A percentile compares a stretch with the other conserved stretches of the same genome.
These are phyloP conservation scores for Globomyces sp. DNA, from an alignment of 371 early-diverging fungal species.

Conservation along the genomic window DNA sequence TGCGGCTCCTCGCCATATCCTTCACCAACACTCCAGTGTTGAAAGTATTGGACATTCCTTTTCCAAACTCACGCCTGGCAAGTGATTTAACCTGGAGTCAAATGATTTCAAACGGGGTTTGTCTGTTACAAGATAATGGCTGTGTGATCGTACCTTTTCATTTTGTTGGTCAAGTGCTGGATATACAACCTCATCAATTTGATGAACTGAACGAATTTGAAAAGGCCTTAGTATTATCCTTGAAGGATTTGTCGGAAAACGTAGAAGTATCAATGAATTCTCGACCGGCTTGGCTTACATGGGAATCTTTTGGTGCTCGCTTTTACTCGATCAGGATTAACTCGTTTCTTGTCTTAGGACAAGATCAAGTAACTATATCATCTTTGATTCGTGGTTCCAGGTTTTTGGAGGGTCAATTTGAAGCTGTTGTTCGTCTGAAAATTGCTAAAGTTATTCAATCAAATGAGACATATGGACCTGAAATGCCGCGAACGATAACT, in stretches of 20 bases:
- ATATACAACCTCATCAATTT: slow-evolving; percentile 3
- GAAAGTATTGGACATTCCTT: slow-evolving; percentile 8
- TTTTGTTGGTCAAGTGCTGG: slow-evolving; percentile 16
- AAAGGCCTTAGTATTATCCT: slow-evolving; percentile 15
- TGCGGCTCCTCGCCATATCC: slow-evolving; percentile 17
- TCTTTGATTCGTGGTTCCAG: slow-evolving; percentile 17
- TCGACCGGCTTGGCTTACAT: slow-evolving; percentile 20
- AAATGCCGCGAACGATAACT: slow-evolving; percentile 15
- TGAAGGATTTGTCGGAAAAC: slow-evolving; percentile 13
- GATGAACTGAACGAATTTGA: slow-evolving; percentile 11
- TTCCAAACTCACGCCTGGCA: slow-evolving; percentile 4
- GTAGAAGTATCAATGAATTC: slow-evolving; percentile 7
- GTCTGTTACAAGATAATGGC: slow-evolving; percentile 22
- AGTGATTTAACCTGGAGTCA: slow-evolving; percentile 19
- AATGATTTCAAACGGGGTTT: slow-evolving; percentile 18
- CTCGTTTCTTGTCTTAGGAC: slow-evolving; percentile 21
- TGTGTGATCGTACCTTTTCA: slow-evolving; percentile 20
- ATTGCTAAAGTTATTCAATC: slow-evolving; percentile 17
- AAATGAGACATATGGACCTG: slow-evolving; percentile 22
- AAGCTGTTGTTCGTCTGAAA: slow-evolving; percentile 7
- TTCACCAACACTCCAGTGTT: slow-evolving; percentile 20
- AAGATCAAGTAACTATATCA: slow-evolving; percentile 9
- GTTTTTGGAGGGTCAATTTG: slow-evolving; percentile 9
- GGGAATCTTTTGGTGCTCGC: slow-evolving; percentile 22
- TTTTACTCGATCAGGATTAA: slow-evolving; percentile 20